Percentiles rank a stretch among this genome's conserved stretches.
phyloP scores from a whole-genome alignment of 148 eudicot genomes.

The Fagopyrum esculentum region DNA sequence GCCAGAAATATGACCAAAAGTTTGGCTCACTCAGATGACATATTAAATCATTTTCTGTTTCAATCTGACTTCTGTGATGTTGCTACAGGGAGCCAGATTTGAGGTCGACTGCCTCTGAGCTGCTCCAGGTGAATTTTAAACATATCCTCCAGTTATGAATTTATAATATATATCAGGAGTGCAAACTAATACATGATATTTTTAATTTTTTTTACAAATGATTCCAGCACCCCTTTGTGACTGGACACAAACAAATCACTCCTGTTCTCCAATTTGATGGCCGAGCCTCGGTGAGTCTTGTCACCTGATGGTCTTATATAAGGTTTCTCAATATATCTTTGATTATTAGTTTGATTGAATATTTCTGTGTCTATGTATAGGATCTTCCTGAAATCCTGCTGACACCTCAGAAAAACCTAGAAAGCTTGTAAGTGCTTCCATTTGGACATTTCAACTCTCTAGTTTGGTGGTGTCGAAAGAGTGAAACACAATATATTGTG shows the following conservation, averaged over 20 bases:
- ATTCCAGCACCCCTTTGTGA: constrained; percentile 48
- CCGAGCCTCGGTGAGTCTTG: constrained; percentile 23
- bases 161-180: neutral
- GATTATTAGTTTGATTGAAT: neutral
- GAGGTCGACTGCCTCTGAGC: constrained; percentile 26
- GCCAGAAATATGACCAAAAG: neutral
- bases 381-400: constrained; percentile 18
- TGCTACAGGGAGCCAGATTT: constrained; percentile 36
- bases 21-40: neutral
- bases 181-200: neutral
- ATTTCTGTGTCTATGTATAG: constrained; percentile 16
- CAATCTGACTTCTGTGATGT: neutral
- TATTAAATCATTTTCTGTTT: neutral
- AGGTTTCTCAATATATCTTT: neutral
- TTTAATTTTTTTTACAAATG: neutral
- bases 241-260: constrained; percentile 19
- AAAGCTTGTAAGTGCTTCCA: constrained; percentile 27
- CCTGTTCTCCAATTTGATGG: constrained; percentile 16
- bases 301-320: neutral
- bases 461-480: neutral
- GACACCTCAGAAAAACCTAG: constrained; percentile 15
- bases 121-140: constrained; percentile 34
- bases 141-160: neutral
- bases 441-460: neutral
- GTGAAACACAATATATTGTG: constrained; percentile 8